phyloP scores from a whole-genome alignment of 345 rosid species.

The Geranium brycei region DNA sequence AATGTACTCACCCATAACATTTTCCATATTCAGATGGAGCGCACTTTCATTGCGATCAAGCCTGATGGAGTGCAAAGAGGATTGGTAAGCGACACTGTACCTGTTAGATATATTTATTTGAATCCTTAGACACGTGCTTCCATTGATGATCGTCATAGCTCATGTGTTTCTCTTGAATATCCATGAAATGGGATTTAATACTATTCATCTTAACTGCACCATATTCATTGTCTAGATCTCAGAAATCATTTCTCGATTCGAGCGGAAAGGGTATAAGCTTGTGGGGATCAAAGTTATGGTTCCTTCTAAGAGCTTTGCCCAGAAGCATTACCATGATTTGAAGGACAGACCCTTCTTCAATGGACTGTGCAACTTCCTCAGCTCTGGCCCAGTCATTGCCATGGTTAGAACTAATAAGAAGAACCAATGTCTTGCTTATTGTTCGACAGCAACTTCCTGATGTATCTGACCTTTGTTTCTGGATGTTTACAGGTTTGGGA shows the following conservation, averaged over 20 bases:
- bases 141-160: too few species aligned
- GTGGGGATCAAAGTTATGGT: constrained; percentile 65
- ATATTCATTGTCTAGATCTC: constrained; percentile 39
- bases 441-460: background rate
- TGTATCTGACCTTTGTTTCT: background rate
- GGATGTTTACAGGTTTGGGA: constrained; percentile 72
- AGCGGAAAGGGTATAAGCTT: constrained; percentile 96
- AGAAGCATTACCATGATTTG: constrained; percentile 85
- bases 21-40: constrained; percentile 44
- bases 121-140: too few species aligned
- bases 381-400: constrained; percentile 96
- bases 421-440: constrained; percentile 1
- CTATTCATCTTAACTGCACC: background rate
- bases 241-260: constrained; percentile 82
- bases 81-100: constrained; percentile 38
- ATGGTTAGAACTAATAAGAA: constrained; percentile 39
- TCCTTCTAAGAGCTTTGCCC: constrained; percentile 81
- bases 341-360: constrained; percentile 90
- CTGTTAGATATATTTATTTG: too few species aligned
- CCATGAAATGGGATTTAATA: background rate
- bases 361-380: constrained; percentile 86
- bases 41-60: constrained; percentile 95
- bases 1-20: background rate
- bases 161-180: background rate
- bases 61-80: constrained; percentile 98